Conservation (phyloP, 2,329 filamentous ascomycete genomes). For the Keithomyces neogunnii region DNA sequence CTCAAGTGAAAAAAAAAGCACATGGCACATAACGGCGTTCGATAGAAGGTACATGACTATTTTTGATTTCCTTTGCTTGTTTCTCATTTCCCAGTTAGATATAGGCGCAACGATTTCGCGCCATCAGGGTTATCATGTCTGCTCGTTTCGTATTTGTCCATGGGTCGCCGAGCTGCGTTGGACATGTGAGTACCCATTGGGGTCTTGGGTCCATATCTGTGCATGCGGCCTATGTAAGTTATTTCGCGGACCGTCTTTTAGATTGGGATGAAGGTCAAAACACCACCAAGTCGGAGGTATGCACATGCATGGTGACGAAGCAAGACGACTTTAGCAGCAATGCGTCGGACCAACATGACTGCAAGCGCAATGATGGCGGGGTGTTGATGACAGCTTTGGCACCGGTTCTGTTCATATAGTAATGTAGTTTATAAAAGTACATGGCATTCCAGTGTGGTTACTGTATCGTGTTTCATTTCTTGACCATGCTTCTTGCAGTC, state of each 20-base stretch:
- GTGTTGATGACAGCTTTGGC: not conserved
- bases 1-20: slow-evolving; percentile 6
- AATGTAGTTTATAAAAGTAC: slow-evolving; percentile 5
- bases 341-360: not conserved
- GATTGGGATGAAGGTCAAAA: not conserved
- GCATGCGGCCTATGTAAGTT: not conserved
- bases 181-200: not conserved
- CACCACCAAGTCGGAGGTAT: not conserved
- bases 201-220: not conserved
- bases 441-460: not conserved
- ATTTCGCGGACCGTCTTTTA: not conserved
- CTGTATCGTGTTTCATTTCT: too few relatives aligned
- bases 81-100: slow-evolving; percentile 11
- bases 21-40: slow-evolving; percentile 20
- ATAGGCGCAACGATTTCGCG: slow-evolving; percentile 6
- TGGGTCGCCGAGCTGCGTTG: not conserved
- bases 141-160: slow-evolving; percentile 6
- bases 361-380: not conserved
- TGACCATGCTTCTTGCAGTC: not conserved
- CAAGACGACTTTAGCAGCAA: not conserved
- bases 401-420: slow-evolving; percentile 1
- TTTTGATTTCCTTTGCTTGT: slow-evolving; percentile 3
- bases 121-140: slow-evolving; percentile 6
- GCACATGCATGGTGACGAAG: not conserved
- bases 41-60: slow-evolving; percentile 19